Base-by-base conservation (phyloP, 768 basidiomycete species). In the Suillus decipiens region DNA sequence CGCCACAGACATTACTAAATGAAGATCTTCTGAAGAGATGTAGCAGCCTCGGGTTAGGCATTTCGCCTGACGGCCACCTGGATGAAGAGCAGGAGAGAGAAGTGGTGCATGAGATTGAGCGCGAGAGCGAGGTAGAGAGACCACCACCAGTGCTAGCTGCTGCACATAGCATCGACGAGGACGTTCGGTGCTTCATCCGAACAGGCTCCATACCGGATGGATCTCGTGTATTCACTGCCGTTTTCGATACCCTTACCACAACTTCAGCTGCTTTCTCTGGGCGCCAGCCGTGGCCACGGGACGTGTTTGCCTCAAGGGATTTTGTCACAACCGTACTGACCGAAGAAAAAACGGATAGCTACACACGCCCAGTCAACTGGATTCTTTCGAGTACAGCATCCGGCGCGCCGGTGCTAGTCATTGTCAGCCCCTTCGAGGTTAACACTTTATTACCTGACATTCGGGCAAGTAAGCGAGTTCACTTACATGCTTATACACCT, bases 11-110 rank as follows among this genome's bases (percentile, higher is more conserved):
- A 22, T 22, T 5, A 11, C 10, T 7, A 58, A 22, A 43, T 1
- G 8, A 24, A 42, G 57, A 43, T 9, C 24, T 58, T 39, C 17
- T 19, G 37, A 5, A 58, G 24, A 58, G 12, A 53, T 51, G 15
- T 17, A 17, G n/a, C 3, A 24, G 31, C 57, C n/a, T 24, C 1
- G 37, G 42, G 12, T 22, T 43, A 19, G 2, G 5, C 31, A 12
- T 42, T 58, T 39, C 12, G 22, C 22, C 12, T 47, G 45, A 24
- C 11, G 6, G 24, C 22, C 22, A 12, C 22, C 11, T 24, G 22
- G 76, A 76, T 22, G 79, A 81, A 61, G 81, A 82, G 60, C 80
- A 81, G 60, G 81, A 82, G 66, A 68, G 80, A 55, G 80, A 81
- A 63, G 71, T 81, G 8, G 69, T 63, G 7, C 77, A 78, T 54